Evolutionary conservation across 768 basidiomycete genomes (phyloP).

Genomic region (Lactifluus piperatus): DNA sequence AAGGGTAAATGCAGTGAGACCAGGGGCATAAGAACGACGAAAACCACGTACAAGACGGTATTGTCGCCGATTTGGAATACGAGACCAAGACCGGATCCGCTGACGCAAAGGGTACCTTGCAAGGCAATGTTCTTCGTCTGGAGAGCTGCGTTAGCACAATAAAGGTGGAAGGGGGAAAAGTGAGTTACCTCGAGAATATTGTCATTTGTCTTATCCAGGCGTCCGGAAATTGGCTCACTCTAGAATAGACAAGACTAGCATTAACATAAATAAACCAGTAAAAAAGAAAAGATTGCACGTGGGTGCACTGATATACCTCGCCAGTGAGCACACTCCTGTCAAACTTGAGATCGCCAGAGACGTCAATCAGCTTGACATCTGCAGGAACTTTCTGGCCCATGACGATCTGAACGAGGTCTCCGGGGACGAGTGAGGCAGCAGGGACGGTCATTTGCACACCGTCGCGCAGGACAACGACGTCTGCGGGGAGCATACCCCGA

Average conservation of each 20-base stretch:
- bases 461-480: constrained; percentile 54
- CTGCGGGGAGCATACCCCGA: constrained; percentile 56
- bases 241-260: background rate
- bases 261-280: constrained; percentile 20
- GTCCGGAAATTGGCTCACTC: constrained; percentile 19
- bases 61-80: constrained; percentile 42
- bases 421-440: constrained; percentile 55
- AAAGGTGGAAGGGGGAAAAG: background rate
- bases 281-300: constrained; percentile 16
- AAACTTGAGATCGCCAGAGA: constrained; percentile 48
- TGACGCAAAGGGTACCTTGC: constrained; percentile 46
- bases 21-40: constrained; percentile 15
- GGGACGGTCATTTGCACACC: constrained; percentile 36
- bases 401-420: constrained; percentile 53
- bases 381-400: constrained; percentile 67
- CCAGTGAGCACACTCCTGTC: constrained; percentile 62
- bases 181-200: constrained; percentile 23
- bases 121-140: constrained; percentile 53
- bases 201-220: constrained; percentile 25
- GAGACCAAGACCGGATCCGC: constrained; percentile 39
- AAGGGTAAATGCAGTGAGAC: background rate
- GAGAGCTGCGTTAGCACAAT: constrained; percentile 20
- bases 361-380: constrained; percentile 55
- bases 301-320: constrained; percentile 33
- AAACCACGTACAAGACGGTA: constrained; percentile 38